phyloP scores from a whole-genome alignment of 495 filamentous ascomycete genomes.

The Podospora comata region DNA sequence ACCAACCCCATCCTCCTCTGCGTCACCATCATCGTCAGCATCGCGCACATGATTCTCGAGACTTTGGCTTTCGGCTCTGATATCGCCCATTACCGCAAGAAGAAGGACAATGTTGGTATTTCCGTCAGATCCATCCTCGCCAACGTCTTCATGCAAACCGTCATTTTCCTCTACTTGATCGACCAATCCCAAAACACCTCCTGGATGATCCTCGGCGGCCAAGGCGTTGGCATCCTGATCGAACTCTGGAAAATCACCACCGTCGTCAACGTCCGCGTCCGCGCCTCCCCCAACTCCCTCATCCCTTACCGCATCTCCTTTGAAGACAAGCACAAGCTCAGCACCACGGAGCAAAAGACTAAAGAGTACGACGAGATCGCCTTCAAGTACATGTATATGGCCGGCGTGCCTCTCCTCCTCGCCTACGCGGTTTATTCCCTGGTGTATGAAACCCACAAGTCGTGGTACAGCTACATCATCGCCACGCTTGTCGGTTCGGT shows the following conservation, averaged over 20 bases:
- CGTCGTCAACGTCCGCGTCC: slow-evolving; percentile 83
- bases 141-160: slow-evolving; percentile 94
- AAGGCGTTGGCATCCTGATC: slow-evolving; percentile 88
- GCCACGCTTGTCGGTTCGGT: slow-evolving; percentile 92
- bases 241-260: slow-evolving; percentile 99
- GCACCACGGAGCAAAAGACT: slow-evolving; percentile 93
- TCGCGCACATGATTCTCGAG: slow-evolving; percentile 94
- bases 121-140: slow-evolving; percentile 93
- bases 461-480: slow-evolving; percentile 91
- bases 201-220: slow-evolving; percentile 96
- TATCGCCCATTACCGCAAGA: slow-evolving; percentile 96
- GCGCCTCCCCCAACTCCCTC: slow-evolving; percentile 62
- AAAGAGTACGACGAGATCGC: slow-evolving; percentile 97
- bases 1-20: slow-evolving; percentile 88
- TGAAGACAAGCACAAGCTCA: slow-evolving; percentile 95
- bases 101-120: slow-evolving; percentile 97
- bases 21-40: slow-evolving; percentile 77
- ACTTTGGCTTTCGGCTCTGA: slow-evolving; percentile 96
- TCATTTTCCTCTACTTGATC: slow-evolving; percentile 97
- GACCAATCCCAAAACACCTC: slow-evolving; percentile 97
- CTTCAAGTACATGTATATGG: slow-evolving; percentile 91
- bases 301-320: slow-evolving; percentile 83
- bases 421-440: slow-evolving; percentile 90
- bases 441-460: slow-evolving; percentile 93
- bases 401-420: slow-evolving; percentile 81